These are phyloP conservation scores for Pouteria campechiana DNA, from an alignment of 179 eudicot genomes.

Conservation along the genomic window DNA sequence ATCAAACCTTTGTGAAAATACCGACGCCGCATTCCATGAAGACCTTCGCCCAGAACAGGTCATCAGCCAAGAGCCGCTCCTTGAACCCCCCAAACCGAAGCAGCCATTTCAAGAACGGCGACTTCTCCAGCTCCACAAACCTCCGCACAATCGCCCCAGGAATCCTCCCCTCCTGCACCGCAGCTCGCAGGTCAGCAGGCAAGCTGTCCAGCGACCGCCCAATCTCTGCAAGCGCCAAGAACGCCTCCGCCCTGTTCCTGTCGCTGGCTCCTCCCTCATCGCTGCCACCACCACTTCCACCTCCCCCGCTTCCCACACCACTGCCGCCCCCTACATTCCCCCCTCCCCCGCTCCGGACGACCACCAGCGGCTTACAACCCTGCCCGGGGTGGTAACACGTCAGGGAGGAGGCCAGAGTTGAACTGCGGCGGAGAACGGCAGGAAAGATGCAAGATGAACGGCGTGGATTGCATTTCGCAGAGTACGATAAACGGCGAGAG, in stretches of 20 bases:
- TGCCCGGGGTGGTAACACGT: no score
- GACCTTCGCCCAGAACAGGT: conserved; percentile 70
- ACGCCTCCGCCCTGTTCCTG: conserved; percentile 31
- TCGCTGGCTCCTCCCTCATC: conserved; percentile 5
- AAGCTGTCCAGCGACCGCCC: conserved; percentile 55
- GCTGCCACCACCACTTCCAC: conserved; percentile 4
- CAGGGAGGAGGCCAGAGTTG: no score
- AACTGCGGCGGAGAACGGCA: no score
- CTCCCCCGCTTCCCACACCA: conserved; percentile 15
- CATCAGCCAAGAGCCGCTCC: conserved; percentile 87
- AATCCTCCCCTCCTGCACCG: conserved; percentile 52
- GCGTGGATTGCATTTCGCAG: no score
- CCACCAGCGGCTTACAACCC: no score
- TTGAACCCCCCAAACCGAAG: conserved; percentile 70
- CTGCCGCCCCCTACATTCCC: conserved; percentile 14
- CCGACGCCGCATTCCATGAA: conserved; percentile 89
- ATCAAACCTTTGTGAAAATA: conserved; percentile 67
- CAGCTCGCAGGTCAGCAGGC: conserved; percentile 69
- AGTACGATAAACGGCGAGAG: no score
- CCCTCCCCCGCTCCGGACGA: conserved; percentile 7
- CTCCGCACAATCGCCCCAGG: conserved; percentile 51
- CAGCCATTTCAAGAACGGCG: conserved; percentile 57
- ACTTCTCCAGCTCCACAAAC: conserved; percentile 55
- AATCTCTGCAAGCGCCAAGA: conserved; percentile 35
- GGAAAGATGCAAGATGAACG: no score